phyloP scores from a whole-genome alignment of 352 stramenopile species.

The Phytophthora cryptogea region DNA sequence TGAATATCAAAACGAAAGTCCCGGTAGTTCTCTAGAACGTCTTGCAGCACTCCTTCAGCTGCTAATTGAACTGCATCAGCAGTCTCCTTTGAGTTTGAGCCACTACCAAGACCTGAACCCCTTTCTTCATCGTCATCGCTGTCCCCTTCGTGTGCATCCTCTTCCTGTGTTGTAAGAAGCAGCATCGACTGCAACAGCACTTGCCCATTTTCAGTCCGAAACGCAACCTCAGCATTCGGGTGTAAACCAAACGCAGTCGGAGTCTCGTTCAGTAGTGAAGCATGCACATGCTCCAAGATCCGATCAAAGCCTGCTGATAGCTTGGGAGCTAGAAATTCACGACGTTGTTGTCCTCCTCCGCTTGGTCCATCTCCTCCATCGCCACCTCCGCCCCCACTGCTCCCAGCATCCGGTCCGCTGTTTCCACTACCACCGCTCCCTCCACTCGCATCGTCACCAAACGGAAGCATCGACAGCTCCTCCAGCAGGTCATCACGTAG shows the following conservation, averaged over 20 bases:
- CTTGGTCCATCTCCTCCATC: conserved; percentile 28
- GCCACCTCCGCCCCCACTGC: conserved; percentile 17
- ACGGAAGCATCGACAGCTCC: conserved; percentile 90
- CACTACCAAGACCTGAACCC: conserved; percentile 11
- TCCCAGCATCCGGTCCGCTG: conserved; percentile 30
- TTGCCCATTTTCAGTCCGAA: conserved; percentile 86
- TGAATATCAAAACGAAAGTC: conserved; percentile 87
- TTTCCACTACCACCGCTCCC: conserved; percentile 21
- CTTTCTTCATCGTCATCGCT: conserved; percentile 41
- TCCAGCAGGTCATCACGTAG: conserved; percentile 90
- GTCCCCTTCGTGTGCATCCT: conserved; percentile 35
- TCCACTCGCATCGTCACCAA: conserved; percentile 61
- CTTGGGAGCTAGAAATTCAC: conserved; percentile 78
- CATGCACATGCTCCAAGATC: conserved; percentile 91
- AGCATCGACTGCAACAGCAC: conserved; percentile 80
- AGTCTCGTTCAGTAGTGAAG: conserved; percentile 77
- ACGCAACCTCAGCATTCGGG: conserved; percentile 93
- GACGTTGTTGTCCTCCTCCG: conserved; percentile 33
- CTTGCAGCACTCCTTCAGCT: conserved; percentile 85
- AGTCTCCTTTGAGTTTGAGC: conserved; percentile 38
- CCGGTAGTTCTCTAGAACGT: conserved; percentile 90
- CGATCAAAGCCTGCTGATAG: conserved; percentile 72
- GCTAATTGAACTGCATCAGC: conserved; percentile 75
- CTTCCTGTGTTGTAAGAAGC: conserved; percentile 62
- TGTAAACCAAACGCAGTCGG: conserved; percentile 91